Evolutionary conservation across 148 eudicot species (phyloP), one percentile per base, ranked within the genome.

Genomic region (Chenopodium album): DNA sequence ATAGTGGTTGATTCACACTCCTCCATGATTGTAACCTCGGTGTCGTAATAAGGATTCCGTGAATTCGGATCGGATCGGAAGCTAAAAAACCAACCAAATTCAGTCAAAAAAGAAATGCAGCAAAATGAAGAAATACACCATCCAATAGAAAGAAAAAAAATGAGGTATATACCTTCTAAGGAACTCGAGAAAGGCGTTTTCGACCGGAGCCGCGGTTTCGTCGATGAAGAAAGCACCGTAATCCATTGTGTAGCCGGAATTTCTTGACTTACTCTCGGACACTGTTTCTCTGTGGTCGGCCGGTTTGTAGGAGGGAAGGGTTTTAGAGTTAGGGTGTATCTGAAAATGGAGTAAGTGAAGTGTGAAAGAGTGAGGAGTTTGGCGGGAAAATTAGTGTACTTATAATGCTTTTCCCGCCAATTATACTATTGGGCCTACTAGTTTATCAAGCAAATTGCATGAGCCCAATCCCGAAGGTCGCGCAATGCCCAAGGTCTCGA

Each of bases 1-100:
- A 96, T 96, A 11, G 99, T 96, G 80, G 89, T 90, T 28, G 98
- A 89, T 69, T 96, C 99, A 62, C 83, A 90, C 9, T 89, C 88
- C 64, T 88, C 90, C 95, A 96, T 92, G 16, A 87, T 90, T 52
- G 84, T 94, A 17, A 94, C 85, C 86, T 96, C 99, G 8, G 91
- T 81, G 28, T 85, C 87, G 60, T 96, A 94, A 76, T 62, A 86
- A 1, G 93, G 90, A 56, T 90, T 91, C 20, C 87, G 79, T 2
- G 90, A 73, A 78, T 87, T 90, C 44, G 85, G 80, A 32, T 91
- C 90, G 59, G 81, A 71, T 75, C 88, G 82, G 79, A 92, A 94
- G 70, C 97, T 92, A 84, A 37, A 2, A 4, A 28, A 50, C 17
- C 20, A 2, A 73, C 1, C 4, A 46, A 31, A 64, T 66, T 76